These are phyloP conservation scores for Sphaerostilbella broomeana DNA, from an alignment of 2,329 filamentous ascomycete species.

Conservation along the genomic window DNA sequence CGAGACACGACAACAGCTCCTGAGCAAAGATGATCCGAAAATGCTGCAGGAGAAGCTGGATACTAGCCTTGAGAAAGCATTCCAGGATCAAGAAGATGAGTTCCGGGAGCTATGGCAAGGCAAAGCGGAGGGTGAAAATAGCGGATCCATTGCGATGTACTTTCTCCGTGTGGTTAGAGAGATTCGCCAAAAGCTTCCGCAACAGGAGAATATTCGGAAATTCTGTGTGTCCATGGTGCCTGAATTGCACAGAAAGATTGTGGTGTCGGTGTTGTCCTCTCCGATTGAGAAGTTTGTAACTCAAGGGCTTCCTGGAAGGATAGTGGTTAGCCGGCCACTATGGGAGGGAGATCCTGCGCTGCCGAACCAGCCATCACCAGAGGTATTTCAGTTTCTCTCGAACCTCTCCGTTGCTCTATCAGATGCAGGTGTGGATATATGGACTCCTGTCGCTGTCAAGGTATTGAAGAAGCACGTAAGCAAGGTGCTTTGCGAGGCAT, in stretches of 20 bases:
- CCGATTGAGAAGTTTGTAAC: slow-evolving; percentile 43
- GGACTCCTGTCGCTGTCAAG: slow-evolving; percentile 63
- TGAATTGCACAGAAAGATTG: slow-evolving; percentile 57
- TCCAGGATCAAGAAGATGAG: slow-evolving; percentile 51
- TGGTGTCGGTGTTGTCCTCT: slow-evolving; percentile 41
- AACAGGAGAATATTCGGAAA: slow-evolving; percentile 38
- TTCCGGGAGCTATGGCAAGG: slow-evolving; percentile 45
- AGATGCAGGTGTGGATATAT: slow-evolving; percentile 66
- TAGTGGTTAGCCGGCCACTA: slow-evolving; percentile 56
- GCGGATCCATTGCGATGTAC: slow-evolving; percentile 54
- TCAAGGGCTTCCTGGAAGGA: slow-evolving; percentile 36
- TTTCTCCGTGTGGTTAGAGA: slow-evolving; percentile 69
- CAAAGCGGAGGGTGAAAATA: slow-evolving; percentile 38
- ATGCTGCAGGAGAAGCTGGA: slow-evolving; percentile 55
- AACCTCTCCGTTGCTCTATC: slow-evolving; percentile 62
- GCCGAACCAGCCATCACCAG: slow-evolving; percentile 72
- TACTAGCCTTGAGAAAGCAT: slow-evolving; percentile 48
- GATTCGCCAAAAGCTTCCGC: slow-evolving; percentile 59
- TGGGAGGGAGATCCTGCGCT: slow-evolving; percentile 76
- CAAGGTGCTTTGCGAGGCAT: slow-evolving; percentile 42
- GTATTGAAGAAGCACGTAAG: slow-evolving; percentile 55
- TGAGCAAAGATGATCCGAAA: slow-evolving; percentile 67
- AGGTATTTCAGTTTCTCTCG: slow-evolving; percentile 65
- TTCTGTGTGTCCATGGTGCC: slow-evolving; percentile 59
- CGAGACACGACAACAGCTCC: slow-evolving; percentile 56